phyloP scores from a whole-genome alignment of 1,284 basidiomycete species.

The Marasmius fiardii region DNA sequence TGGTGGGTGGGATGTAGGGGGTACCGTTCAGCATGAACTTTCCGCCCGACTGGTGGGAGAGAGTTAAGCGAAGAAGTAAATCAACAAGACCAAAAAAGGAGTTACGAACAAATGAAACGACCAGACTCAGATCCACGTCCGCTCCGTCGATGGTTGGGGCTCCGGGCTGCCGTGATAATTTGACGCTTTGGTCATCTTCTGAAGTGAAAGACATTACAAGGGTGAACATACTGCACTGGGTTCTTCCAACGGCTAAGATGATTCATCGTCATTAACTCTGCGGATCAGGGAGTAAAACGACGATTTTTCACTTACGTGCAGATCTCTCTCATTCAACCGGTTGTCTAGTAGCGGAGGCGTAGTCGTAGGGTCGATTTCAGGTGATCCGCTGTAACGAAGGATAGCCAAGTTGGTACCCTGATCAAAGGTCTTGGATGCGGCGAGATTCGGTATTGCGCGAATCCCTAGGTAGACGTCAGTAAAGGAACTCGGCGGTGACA shows the following conservation, averaged over 20 bases:
- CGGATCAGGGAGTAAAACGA: neutral
- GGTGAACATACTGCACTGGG: neutral
- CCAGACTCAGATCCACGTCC: neutral
- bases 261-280: neutral
- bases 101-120: neutral
- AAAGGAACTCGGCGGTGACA: neutral
- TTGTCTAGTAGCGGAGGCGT: neutral
- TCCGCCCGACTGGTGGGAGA: too few relatives aligned
- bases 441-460: neutral
- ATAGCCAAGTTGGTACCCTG: neutral
- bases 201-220: too few relatives aligned
- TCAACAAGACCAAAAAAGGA: too few relatives aligned
- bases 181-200: too few relatives aligned
- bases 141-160: neutral
- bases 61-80: neutral
- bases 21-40: slow-evolving; percentile 4
- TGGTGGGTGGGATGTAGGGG: slow-evolving; percentile 1
- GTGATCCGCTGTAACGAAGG: neutral
- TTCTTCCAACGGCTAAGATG: neutral
- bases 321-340: neutral
- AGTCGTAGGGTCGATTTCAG: neutral
- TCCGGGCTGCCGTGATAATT: neutral
- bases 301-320: neutral
- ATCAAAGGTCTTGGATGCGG: neutral
- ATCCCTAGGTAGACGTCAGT: neutral